phyloP scores from a whole-genome alignment of 306 rosid species.

The Bauhinia variegata region DNA sequence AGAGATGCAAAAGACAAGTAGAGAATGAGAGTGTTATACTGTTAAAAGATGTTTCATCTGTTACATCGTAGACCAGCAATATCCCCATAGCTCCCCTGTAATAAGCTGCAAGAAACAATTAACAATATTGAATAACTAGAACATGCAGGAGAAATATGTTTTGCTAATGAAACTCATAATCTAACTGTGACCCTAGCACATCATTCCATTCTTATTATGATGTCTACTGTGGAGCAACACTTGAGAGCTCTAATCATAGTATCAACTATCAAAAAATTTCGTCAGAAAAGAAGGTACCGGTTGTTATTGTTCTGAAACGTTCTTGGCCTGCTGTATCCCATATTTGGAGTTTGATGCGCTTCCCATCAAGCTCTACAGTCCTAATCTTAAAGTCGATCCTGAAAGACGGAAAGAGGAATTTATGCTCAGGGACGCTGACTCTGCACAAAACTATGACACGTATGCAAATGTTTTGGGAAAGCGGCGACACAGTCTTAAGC shows the following conservation, averaged over 20 bases:
- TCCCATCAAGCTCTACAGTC: constrained; percentile 41
- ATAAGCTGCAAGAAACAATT: constrained; percentile 16
- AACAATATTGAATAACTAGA: constrained; percentile 3
- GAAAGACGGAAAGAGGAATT: too few species aligned
- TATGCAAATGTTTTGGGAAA: too few species aligned
- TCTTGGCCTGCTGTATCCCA: constrained; percentile 51
- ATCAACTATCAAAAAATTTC: background rate
- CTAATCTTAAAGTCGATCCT: constrained; percentile 46
- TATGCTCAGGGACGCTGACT: too few species aligned
- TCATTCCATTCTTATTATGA: background rate
- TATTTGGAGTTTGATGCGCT: constrained; percentile 44
- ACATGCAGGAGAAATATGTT: background rate
- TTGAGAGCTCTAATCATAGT: background rate
- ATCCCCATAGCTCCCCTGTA: constrained; percentile 50
- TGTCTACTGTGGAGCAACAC: background rate
- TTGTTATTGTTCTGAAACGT: constrained; percentile 45
- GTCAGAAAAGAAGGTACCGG: constrained; percentile 28
- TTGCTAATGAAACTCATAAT: too few species aligned
- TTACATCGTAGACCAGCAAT: constrained; percentile 43
- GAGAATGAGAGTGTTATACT: constrained; percentile 31
- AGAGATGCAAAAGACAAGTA: background rate
- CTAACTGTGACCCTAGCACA: background rate
- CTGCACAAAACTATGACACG: too few species aligned
- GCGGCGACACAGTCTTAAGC: too few species aligned
- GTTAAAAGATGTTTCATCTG: constrained; percentile 44